phyloP scores from a whole-genome alignment of 2,329 filamentous ascomycete species.

The Nectriaceae sp. region DNA sequence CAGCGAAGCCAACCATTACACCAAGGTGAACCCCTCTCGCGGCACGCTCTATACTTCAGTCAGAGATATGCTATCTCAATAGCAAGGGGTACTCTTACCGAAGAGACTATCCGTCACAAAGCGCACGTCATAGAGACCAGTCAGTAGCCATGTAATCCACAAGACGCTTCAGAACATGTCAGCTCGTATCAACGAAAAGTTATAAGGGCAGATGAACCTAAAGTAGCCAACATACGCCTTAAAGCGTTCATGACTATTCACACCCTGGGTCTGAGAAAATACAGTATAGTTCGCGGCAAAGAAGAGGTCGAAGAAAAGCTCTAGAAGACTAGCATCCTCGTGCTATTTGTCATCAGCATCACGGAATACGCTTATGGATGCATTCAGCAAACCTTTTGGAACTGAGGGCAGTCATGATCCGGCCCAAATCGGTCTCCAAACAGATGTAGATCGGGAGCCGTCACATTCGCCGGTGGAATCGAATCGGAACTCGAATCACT shows the following conservation, averaged over 20 bases:
- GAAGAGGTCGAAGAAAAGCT: conserved; percentile 42
- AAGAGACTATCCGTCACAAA: conserved; percentile 67
- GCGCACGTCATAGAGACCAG: conserved; percentile 65
- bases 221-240: conserved; percentile 40
- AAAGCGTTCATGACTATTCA: conserved; percentile 35
- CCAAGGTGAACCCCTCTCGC: conserved; percentile 62
- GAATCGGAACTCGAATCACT: conserved; percentile 13
- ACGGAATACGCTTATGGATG: background rate
- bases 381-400: conserved; percentile 24
- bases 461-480: conserved; percentile 5
- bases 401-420: conserved; percentile 23
- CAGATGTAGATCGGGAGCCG: conserved; percentile 19
- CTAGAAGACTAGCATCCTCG: conserved; percentile 38
- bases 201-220: conserved; percentile 18
- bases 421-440: conserved; percentile 24
- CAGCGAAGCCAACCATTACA: conserved; percentile 66
- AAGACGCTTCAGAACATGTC: conserved; percentile 45
- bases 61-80: background rate
- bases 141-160: conserved; percentile 70
- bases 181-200: background rate
- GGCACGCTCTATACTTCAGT: conserved; percentile 44
- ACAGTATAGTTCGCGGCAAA: conserved; percentile 64
- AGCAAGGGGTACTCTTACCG: conserved; percentile 28
- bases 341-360: conserved; percentile 23
- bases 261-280: conserved; percentile 43